A percentile compares a stretch with the other conserved stretches of the same genome.
phyloP scores from a whole-genome alignment of 768 basidiomycete species.

The Suillus luteus region DNA sequence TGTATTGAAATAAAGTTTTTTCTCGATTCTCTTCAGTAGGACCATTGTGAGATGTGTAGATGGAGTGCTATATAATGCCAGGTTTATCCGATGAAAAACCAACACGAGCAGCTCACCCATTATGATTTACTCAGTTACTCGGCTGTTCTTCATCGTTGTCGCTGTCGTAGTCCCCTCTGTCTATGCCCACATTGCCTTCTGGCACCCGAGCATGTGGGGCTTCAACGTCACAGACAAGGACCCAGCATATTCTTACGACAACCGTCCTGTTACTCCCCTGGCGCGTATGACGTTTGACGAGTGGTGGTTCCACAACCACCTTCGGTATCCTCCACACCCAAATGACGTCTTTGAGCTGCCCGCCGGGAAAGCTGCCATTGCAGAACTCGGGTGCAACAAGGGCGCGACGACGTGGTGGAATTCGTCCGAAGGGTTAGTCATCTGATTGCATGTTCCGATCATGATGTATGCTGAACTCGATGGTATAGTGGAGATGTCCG shows the following conservation, averaged over 20 bases:
- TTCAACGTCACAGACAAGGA: slow-evolving; percentile 37
- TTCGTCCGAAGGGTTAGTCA: slow-evolving; percentile 21
- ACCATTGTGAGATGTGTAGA: background rate
- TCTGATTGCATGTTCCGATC: background rate
- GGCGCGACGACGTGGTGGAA: slow-evolving; percentile 29
- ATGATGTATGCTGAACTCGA: background rate
- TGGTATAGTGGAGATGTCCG: slow-evolving; percentile 25
- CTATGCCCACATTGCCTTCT: slow-evolving; percentile 25
- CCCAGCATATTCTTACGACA: slow-evolving; percentile 32
- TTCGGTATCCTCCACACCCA: slow-evolving; percentile 33
- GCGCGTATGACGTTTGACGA: slow-evolving; percentile 29
- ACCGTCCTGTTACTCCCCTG: slow-evolving; percentile 40
- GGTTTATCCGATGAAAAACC: background rate
- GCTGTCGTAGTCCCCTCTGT: slow-evolving; percentile 3
- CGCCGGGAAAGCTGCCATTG: slow-evolving; percentile 24
- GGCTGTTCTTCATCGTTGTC: background rate
- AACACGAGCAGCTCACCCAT: slow-evolving; percentile 1
- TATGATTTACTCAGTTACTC: slow-evolving; percentile 7
- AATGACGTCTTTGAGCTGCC: slow-evolving; percentile 35
- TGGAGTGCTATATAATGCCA: background rate
- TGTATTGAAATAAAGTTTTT: background rate
- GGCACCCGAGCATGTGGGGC: slow-evolving; percentile 39
- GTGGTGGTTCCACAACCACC: slow-evolving; percentile 43
- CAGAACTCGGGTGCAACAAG: slow-evolving; percentile 37
- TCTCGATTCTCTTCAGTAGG: background rate